A percentile compares a stretch with the other conserved stretches of the same genome.
These are phyloP conservation scores for Cenchrus purpureus DNA, from an alignment of 176 grass and related monocot genomes.

Conservation along the genomic window DNA sequence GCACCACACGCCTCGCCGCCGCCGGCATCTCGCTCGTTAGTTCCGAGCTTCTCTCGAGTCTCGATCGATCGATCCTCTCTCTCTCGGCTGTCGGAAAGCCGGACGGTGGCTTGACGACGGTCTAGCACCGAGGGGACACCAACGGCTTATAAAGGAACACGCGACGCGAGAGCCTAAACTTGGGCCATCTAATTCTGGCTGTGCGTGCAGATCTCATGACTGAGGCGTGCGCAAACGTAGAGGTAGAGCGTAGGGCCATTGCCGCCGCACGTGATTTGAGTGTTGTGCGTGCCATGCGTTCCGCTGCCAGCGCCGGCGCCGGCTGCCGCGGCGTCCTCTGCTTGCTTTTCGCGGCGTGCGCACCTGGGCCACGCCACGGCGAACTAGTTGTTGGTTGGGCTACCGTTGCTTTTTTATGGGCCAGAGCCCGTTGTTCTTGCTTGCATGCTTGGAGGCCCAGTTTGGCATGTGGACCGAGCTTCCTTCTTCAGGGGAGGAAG, in stretches of 20 bases:
- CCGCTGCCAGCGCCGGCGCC: too few relatives aligned
- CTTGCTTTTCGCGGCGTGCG: too few relatives aligned
- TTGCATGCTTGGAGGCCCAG: too few relatives aligned
- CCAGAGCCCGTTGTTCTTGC: too few relatives aligned
- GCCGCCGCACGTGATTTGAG: neutral
- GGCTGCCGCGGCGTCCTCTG: too few relatives aligned
- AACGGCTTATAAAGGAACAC: neutral
- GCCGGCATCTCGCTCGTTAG: neutral
- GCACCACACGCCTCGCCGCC: slow-evolving; percentile 36
- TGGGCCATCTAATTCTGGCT: neutral
- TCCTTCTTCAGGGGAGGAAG: too few relatives aligned
- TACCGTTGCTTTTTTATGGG: neutral
- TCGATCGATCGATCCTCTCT: too few relatives aligned
- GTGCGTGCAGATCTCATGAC: neutral
- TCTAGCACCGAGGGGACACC: neutral
- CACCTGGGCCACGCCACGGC: too few relatives aligned
- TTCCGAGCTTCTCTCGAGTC: neutral
- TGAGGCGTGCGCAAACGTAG: neutral
- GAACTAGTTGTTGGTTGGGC: neutral
- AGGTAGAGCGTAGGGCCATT: neutral
- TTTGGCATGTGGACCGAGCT: too few relatives aligned
- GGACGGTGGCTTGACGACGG: neutral
- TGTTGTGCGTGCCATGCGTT: too few relatives aligned
- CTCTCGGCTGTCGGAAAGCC: neutral
- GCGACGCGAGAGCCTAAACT: slow-evolving; percentile 5